These are phyloP conservation scores for Royoungia palumana DNA, from an alignment of 768 basidiomycete species.

Conservation along the genomic window DNA sequence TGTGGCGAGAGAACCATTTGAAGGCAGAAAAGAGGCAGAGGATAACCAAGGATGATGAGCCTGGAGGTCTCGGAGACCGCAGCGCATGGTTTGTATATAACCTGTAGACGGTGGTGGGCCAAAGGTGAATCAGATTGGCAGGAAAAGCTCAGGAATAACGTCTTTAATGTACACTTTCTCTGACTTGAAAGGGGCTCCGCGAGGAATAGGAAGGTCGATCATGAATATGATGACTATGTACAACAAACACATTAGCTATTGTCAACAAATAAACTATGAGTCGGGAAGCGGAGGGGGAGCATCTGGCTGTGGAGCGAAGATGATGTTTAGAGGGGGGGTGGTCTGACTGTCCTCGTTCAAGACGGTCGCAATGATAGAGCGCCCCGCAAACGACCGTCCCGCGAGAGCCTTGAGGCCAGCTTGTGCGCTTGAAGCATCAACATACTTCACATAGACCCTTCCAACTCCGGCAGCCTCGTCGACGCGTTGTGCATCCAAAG, in stretches of 20 bases:
- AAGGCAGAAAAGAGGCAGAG: too few relatives aligned
- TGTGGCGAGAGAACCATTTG: too few relatives aligned
- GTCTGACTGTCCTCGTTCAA: constrained; percentile 82
- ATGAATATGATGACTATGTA: constrained; percentile 20
- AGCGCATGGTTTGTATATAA: too few relatives aligned
- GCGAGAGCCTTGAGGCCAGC: constrained; percentile 83
- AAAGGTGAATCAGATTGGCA: too few relatives aligned
- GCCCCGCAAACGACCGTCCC: constrained; percentile 82
- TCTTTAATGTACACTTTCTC: too few relatives aligned
- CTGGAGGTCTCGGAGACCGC: too few relatives aligned
- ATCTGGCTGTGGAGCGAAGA: constrained; percentile 82
- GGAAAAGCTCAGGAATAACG: too few relatives aligned
- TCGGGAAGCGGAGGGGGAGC: constrained; percentile 74
- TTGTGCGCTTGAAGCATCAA: constrained; percentile 55
- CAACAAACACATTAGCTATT: constrained; percentile 17
- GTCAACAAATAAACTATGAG: constrained; percentile 11
- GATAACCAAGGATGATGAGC: too few relatives aligned
- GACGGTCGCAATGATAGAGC: constrained; percentile 84
- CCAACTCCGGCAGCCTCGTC: constrained; percentile 94
- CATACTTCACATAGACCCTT: constrained; percentile 91
- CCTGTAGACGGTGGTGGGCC: too few relatives aligned
- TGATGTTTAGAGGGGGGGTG: constrained; percentile 75
- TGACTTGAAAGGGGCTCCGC: too few relatives aligned
- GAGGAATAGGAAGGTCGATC: background rate
- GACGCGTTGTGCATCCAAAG: constrained; percentile 62